Base-by-base conservation (phyloP, 176 grass and related monocot genomes). In the Triticum aestivum region DNA sequence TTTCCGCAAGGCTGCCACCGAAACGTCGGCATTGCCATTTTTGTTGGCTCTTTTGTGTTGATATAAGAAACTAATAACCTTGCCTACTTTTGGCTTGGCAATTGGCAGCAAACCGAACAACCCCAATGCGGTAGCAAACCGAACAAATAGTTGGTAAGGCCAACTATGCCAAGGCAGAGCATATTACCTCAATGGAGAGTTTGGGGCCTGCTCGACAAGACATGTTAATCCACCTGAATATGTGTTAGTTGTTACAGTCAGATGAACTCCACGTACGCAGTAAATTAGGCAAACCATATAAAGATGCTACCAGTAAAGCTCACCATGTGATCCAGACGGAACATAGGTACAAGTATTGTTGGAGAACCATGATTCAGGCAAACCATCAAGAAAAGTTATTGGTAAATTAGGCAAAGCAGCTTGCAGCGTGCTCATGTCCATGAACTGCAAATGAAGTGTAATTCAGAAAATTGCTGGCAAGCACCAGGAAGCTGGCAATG, bases 301-400 rank as follows among this genome's bases (percentile, higher is more conserved):
- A 75, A 80, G 21, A 88, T 58, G 20, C 78, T 74, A 61, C 26
- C 24, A n/a, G 71, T 80, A 82, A 83, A 82, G 29, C 59, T 78
- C 77, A 95, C 95, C 93, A 88, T 91, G 88, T 80, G 91, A 45
- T 27, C 80, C 59, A 12, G 91, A 42, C 15, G 89, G 71, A 75
- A 73, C 72, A 78, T 65, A 91, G 30, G 74, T n/a, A 61, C 89
- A 35, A n/a, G 65, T 54, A 78, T 42, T 85, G 39, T 84, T 87
- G 51, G 90, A 71, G 61, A 95, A 92, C 93, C 90, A 95, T 87
- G 86, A 75, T 79, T 87, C 79, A 79, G 88, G 88, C 47, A 92
- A 90, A 71, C 62, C 77, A 82, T 86, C 90, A 78, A 92, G 33
- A 61, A 92, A 88, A 71, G 75, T 56, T 87, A 77, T 45, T 51